Percentiles rank a stretch among this genome's conserved stretches.
phyloP scores from a whole-genome alignment of 2,329 filamentous ascomycete species.

The Ceratocystis lukuohia region DNA sequence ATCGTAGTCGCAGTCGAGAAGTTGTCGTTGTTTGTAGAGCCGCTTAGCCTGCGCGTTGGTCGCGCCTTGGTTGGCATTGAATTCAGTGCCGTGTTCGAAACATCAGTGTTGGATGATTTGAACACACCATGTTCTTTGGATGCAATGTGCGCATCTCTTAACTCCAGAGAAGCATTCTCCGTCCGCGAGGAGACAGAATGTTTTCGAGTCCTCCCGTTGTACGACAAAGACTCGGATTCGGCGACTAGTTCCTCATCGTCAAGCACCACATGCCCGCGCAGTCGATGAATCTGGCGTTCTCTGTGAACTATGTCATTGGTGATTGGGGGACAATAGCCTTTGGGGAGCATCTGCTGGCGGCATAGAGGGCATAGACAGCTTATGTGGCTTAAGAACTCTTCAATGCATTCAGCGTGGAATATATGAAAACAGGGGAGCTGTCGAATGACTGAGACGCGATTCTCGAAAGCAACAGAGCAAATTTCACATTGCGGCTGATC shows the following conservation, averaged over 20 bases:
- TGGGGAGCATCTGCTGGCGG: constrained; percentile 67
- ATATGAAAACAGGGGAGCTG: constrained; percentile 85
- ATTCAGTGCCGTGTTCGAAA: background rate
- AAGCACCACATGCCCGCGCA: constrained; percentile 40
- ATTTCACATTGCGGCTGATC: constrained; percentile 80
- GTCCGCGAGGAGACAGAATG: background rate
- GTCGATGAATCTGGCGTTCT: constrained; percentile 53
- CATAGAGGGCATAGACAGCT: constrained; percentile 86
- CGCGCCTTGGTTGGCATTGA: background rate
- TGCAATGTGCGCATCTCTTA: background rate
- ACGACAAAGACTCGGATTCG: background rate
- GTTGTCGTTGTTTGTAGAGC: constrained; percentile 22
- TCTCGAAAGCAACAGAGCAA: constrained; percentile 68
- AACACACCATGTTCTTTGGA: background rate
- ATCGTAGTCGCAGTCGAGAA: constrained; percentile 41
- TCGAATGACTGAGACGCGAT: constrained; percentile 57
- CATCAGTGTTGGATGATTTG: background rate
- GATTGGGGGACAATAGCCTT: constrained; percentile 51
- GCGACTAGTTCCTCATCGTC: constrained; percentile 26
- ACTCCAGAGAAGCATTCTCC: background rate
- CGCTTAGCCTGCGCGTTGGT: background rate
- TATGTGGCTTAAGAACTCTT: constrained; percentile 62
- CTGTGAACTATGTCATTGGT: constrained; percentile 79
- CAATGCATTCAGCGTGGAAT: constrained; percentile 85
- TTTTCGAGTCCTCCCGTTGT: background rate